Evolutionary conservation across 441 rosid genomes (phyloP), one percentile per base, ranked within the genome.

Genomic region (Rhodomyrtus psidioides): DNA sequence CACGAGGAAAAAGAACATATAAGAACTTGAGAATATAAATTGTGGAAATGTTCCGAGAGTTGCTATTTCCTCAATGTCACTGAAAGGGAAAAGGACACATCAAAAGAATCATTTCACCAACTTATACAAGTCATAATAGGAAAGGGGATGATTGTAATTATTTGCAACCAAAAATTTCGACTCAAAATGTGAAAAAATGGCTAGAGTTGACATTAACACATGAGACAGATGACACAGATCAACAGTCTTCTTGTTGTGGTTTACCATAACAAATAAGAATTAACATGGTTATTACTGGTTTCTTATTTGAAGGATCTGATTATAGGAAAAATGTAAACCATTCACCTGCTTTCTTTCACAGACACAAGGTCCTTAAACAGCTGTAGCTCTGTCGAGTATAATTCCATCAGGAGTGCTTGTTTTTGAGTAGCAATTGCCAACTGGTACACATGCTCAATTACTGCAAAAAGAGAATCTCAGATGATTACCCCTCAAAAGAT

Each of bases 341-440:
- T 27, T 91, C 91, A 95, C 99, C 93, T 95, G 94, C 90, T 95
- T 79, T 94, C 98, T 84, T 94, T 93, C 85, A 89, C 85, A 60
- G 93, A 84, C 12, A 91, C 84, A 84, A 96, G 93, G 89, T 93
- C 94, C 91, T 94, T 96, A 88, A 98, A 98, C 89, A 98, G 90
- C 87, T 94, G 97, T 88, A 98, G 95, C 91, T 98, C 98, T 0
- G 95, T 90, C 84, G 99, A 98, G 89, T 95, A 98, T 84, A 98
- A 88, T 89, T 95, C 99, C 87, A 91, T 88, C 87, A 96, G 89
- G 87, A 97, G 98, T 88, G 95, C 98, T 92, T 96, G 99, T 82
- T 95, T 97, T 86, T 96, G 98, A 88, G 93, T 86, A 49, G 95
- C 96, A 85, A 92, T 95, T 88, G 91, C 99, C 83, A 93, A 85